Conservation (phyloP, 768 basidiomycete genomes). For the Chlorophyllum brunneum region DNA sequence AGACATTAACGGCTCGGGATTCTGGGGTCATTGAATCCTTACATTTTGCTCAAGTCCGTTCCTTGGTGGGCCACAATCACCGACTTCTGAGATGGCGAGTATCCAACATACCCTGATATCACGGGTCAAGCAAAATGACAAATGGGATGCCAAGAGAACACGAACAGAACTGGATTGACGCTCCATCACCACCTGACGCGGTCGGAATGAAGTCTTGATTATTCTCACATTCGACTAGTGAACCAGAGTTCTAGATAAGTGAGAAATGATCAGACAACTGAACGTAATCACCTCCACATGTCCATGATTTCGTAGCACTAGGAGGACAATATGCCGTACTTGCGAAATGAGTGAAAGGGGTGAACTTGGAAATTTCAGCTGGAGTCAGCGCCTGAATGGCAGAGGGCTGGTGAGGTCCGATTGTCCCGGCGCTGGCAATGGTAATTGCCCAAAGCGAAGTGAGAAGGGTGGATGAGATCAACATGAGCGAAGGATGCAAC, state of each 20-base stretch:
- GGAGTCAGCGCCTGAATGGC: constrained; percentile 25
- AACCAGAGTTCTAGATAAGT: background rate
- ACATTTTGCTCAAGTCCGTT: constrained; percentile 36
- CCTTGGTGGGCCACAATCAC: constrained; percentile 44
- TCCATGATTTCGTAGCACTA: constrained; percentile 39
- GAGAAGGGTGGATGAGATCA: background rate
- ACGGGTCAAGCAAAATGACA: background rate
- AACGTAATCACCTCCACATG: constrained; percentile 40
- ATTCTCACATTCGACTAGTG: constrained; percentile 33
- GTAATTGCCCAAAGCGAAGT: background rate
- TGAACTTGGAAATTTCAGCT: constrained; percentile 39
- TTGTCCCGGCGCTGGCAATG: background rate
- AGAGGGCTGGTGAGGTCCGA: background rate
- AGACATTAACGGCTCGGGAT: constrained; percentile 18
- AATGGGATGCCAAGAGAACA: background rate
- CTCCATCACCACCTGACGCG: constrained; percentile 43
- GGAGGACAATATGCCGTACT: constrained; percentile 49
- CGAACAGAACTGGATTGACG: constrained; percentile 35
- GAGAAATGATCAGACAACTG: background rate
- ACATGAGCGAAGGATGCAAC: no score
- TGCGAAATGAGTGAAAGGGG: constrained; percentile 46
- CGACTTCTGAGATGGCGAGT: constrained; percentile 25
- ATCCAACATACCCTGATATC: constrained; percentile 25
- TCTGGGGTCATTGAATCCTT: background rate
- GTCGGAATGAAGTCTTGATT: constrained; percentile 38